phyloP scores from a whole-genome alignment of 257 asterid species.

The Solanum pinnatisectum region DNA sequence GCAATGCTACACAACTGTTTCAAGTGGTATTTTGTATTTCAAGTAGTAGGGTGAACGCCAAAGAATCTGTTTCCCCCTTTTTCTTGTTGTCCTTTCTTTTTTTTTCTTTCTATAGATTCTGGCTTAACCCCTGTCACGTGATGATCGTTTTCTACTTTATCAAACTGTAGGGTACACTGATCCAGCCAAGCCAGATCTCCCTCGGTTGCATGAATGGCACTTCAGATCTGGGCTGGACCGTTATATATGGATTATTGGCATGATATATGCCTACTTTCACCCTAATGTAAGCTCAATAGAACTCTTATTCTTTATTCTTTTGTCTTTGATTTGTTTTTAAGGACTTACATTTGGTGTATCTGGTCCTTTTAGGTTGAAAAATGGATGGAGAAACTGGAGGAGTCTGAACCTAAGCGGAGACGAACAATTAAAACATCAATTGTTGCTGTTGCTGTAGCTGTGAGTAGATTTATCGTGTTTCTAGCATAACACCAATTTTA shows the following conservation, averaged over 20 bases:
- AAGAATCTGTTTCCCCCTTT: not conserved
- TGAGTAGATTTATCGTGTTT: conserved; percentile 17
- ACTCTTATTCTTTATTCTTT: not conserved
- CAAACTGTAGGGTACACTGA: conserved; percentile 59
- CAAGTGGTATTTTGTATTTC: not conserved
- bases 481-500: not conserved
- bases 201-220: conserved; percentile 94
- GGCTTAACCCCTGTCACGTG: conserved; percentile 1
- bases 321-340: not conserved
- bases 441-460: conserved; percentile 50
- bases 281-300: conserved; percentile 45
- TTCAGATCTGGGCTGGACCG: conserved; percentile 93
- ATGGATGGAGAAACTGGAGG: conserved; percentile 98
- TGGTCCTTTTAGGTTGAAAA: conserved; percentile 59
- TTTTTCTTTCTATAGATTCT: not conserved
- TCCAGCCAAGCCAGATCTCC: conserved; percentile 89
- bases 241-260: conserved; percentile 79
- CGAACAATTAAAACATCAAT: conserved; percentile 58
- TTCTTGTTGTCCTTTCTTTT: not conserved
- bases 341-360: conserved; percentile 1
- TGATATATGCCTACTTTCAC: conserved; percentile 75
- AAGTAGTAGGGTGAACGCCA: not conserved
- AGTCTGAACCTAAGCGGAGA: conserved; percentile 61
- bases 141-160: conserved; percentile 6
- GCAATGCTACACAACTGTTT: not conserved